Percentiles rank a stretch among this genome's conserved stretches.
phyloP scores from a whole-genome alignment of 2,329 filamentous ascomycete genomes.

The Volutella citrinella region DNA sequence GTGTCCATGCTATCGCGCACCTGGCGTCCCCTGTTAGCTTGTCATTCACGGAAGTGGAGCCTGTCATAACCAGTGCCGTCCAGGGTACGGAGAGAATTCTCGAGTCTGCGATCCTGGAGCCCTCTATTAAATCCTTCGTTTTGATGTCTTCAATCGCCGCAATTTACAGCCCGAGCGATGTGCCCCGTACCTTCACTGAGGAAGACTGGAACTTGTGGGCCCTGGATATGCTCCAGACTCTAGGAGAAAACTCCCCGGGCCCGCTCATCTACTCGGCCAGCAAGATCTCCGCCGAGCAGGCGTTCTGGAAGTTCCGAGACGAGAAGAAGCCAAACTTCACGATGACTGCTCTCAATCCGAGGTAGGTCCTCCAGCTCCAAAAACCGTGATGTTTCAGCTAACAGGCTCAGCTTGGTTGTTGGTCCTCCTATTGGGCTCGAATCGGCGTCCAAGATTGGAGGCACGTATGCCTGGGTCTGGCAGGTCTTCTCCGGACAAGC shows the following conservation, averaged over 20 bases:
- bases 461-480: slow-evolving; percentile 20
- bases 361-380: too few species aligned
- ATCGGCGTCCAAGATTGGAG: slow-evolving; percentile 17
- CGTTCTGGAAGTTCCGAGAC: slow-evolving; percentile 22
- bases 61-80: slow-evolving; percentile 17
- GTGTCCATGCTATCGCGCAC: slow-evolving; percentile 20
- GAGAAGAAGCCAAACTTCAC: slow-evolving; percentile 18
- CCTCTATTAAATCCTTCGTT: slow-evolving; percentile 20
- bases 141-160: slow-evolving; percentile 24
- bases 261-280: slow-evolving; percentile 20
- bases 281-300: slow-evolving; percentile 19
- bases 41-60: slow-evolving; percentile 17
- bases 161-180: slow-evolving; percentile 4
- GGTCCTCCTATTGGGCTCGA: slow-evolving; percentile 17
- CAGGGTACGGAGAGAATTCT: slow-evolving; percentile 18
- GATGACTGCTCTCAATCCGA: slow-evolving; percentile 22
- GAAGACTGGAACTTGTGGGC: slow-evolving; percentile 20
- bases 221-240: slow-evolving; percentile 13
- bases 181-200: slow-evolving; percentile 17
- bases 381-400: too few species aligned
- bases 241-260: slow-evolving; percentile 17
- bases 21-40: slow-evolving; percentile 19
- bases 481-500: slow-evolving; percentile 19
- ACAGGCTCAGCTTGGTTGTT: slow-evolving; percentile 26
- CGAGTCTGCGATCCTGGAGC: slow-evolving; percentile 17